Conservation (phyloP, 129 eudicot species). For the Cynara cardunculus region DNA sequence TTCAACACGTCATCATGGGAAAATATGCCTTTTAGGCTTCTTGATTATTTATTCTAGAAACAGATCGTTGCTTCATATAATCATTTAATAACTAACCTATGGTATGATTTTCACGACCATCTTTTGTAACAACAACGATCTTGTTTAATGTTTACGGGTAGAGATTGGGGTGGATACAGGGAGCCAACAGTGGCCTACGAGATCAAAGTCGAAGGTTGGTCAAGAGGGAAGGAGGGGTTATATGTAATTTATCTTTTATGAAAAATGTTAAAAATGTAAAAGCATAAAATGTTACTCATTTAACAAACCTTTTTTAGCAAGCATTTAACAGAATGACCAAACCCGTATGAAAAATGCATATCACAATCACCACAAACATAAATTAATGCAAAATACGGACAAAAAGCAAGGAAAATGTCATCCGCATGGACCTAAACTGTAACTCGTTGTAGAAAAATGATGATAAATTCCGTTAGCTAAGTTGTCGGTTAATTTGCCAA, state of each 20-base stretch:
- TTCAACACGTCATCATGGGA: slow-evolving; percentile 41
- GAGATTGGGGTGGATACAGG: neutral
- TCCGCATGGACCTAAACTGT: neutral
- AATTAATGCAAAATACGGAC: neutral
- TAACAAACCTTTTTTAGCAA: neutral
- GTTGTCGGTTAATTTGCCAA: neutral
- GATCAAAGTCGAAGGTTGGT: neutral
- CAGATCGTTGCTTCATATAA: slow-evolving; percentile 56
- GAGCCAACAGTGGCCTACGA: neutral
- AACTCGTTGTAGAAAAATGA: neutral
- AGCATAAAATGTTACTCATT: neutral
- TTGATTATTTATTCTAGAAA: slow-evolving; percentile 34
- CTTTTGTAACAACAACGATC: neutral
- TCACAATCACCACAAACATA: neutral
- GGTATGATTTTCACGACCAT: neutral
- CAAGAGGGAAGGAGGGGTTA: too few species aligned
- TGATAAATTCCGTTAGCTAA: too few species aligned
- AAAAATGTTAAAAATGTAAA: too few species aligned
- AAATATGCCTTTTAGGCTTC: slow-evolving; percentile 57
- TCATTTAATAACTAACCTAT: slow-evolving; percentile 13
- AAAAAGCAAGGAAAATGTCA: neutral
- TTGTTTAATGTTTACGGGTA: neutral
- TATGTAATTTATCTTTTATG: too few species aligned
- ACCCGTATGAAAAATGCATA: neutral
- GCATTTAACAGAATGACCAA: neutral